These are phyloP conservation scores for Botrytis fragariae DNA, from an alignment of 2,329 filamentous ascomycete genomes.

Conservation along the genomic window DNA sequence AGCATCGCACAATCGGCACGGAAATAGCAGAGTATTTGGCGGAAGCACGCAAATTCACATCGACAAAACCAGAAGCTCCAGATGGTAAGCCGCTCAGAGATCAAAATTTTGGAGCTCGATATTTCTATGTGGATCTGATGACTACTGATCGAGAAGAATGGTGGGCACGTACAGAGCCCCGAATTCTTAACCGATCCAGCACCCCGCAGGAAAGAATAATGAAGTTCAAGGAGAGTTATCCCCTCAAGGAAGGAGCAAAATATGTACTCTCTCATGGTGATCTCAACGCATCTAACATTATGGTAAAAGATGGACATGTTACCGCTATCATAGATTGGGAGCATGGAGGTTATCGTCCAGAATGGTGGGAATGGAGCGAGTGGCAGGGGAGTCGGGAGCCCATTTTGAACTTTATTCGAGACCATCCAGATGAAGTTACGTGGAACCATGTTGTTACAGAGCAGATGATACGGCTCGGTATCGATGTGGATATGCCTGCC, in stretches of 20 bases:
- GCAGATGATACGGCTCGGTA: neutral
- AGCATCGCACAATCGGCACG: neutral
- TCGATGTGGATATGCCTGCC: neutral
- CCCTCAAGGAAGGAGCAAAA: neutral
- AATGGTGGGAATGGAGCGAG: neutral
- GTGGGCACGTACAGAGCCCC: constrained; percentile 5
- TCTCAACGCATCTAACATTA: neutral
- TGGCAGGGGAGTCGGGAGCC: rapidly evolving
- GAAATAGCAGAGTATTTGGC: neutral
- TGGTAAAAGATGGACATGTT: constrained; percentile 12
- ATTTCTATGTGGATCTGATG: neutral
- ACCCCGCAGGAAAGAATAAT: neutral
- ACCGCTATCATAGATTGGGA: constrained; percentile 12
- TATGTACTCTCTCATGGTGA: constrained; percentile 14
- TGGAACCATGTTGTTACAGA: rapidly evolving
- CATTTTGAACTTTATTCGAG: neutral
- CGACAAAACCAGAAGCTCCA: constrained; percentile 3
- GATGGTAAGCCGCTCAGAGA: neutral
- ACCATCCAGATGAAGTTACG: neutral
- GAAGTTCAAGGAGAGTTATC: neutral
- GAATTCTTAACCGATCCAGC: rapidly evolving
- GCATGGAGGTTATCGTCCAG: neutral
- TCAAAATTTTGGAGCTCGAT: rapidly evolving
- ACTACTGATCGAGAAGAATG: neutral
- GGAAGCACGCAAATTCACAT: constrained; percentile 7